A percentile compares a stretch with the other conserved stretches of the same genome.
These are phyloP conservation scores for Paecilomyces fulvus DNA, from an alignment of 2,329 filamentous ascomycete genomes.

Conservation along the genomic window DNA sequence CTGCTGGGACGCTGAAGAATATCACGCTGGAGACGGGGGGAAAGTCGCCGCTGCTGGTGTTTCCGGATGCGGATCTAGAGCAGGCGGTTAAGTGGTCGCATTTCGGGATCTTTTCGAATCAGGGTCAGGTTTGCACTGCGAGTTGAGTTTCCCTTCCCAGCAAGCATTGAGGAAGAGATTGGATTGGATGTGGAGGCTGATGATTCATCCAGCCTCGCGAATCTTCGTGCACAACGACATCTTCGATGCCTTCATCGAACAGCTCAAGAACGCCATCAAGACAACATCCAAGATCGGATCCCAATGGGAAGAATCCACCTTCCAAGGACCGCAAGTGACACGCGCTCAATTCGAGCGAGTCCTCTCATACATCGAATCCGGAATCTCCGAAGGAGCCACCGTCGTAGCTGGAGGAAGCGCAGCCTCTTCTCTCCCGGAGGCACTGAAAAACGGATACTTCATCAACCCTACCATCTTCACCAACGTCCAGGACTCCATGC, in stretches of 20 bases:
- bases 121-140: neutral
- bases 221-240: constrained; percentile 13
- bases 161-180: neutral
- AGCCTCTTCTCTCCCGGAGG: neutral
- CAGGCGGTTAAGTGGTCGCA: constrained; percentile 18
- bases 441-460: neutral
- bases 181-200: neutral
- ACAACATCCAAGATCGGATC: neutral
- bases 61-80: constrained; percentile 24
- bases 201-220: constrained; percentile 3
- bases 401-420: neutral
- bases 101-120: constrained; percentile 5
- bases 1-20: constrained; percentile 24
- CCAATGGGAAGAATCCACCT: constrained; percentile 3
- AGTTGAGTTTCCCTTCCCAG: neutral
- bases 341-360: constrained; percentile 11
- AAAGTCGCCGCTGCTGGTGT: constrained; percentile 28
- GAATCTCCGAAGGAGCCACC: neutral
- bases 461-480: neutral
- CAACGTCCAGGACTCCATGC: constrained; percentile 35
- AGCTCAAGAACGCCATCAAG: constrained; percentile 7
- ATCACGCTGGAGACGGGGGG: constrained; percentile 30
- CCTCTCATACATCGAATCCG: constrained; percentile 4
- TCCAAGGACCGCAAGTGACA: constrained; percentile 10
- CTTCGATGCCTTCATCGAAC: constrained; percentile 10